These are phyloP conservation scores for Boletus smithii DNA, from an alignment of 1,284 basidiomycete species.

Conservation along the genomic window DNA sequence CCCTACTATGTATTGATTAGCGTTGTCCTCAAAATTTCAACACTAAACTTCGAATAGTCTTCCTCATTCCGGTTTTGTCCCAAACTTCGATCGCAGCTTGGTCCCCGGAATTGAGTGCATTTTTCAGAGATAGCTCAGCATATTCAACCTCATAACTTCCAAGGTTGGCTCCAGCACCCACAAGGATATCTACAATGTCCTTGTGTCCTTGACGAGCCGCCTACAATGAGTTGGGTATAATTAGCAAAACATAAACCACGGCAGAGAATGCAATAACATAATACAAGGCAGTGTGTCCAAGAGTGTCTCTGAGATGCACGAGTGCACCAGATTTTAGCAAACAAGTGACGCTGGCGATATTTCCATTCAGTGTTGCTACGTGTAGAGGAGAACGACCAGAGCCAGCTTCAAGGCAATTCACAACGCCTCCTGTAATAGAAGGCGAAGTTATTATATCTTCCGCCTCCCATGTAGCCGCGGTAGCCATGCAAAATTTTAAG, in stretches of 20 bases:
- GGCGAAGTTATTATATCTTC: slow-evolving; percentile 22
- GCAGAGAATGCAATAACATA: slow-evolving; percentile 48
- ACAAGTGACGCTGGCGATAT: slow-evolving; percentile 49
- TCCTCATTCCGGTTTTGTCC: slow-evolving; percentile 41
- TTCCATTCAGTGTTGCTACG: slow-evolving; percentile 73
- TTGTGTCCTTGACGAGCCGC: slow-evolving; percentile 66
- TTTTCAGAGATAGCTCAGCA: slow-evolving; percentile 47
- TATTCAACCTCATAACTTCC: slow-evolving; percentile 66
- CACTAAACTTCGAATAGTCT: not conserved
- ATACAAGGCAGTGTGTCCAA: slow-evolving; percentile 82
- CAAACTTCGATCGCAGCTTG: slow-evolving; percentile 48
- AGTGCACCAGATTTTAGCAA: slow-evolving; percentile 78
- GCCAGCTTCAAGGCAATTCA: slow-evolving; percentile 65
- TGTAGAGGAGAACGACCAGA: slow-evolving; percentile 79
- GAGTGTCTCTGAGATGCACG: slow-evolving; percentile 77
- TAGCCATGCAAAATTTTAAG: slow-evolving; percentile 55
- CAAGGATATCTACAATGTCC: slow-evolving; percentile 61
- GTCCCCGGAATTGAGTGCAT: slow-evolving; percentile 46
- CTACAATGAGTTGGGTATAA: slow-evolving; percentile 34
- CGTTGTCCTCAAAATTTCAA: not conserved
- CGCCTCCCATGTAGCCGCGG: slow-evolving; percentile 30
- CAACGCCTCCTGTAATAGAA: slow-evolving; percentile 57
- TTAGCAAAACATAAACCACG: not conserved
- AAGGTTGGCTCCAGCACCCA: slow-evolving; percentile 73
- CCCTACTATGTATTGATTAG: slow-evolving; percentile 17